phyloP scores from a whole-genome alignment of 2,329 filamentous ascomycete species.

The Huntiella savannae region DNA sequence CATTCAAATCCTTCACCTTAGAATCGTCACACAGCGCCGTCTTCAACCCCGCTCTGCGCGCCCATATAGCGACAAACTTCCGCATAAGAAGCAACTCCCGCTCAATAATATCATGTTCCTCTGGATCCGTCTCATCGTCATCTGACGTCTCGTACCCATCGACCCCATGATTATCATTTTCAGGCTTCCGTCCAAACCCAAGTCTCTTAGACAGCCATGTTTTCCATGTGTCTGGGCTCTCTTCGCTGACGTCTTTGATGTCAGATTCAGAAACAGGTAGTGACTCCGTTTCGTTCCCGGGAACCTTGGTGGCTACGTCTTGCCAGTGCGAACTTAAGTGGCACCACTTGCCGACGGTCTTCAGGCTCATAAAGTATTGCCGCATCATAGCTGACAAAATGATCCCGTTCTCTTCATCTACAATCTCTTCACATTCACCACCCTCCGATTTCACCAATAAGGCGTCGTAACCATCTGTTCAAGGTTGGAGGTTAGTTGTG shows the following conservation, averaged over 20 bases:
- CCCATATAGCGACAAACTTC: constrained; percentile 56
- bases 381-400: constrained; percentile 71
- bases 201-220: constrained; percentile 9
- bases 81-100: constrained; percentile 44
- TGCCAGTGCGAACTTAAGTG: constrained; percentile 53
- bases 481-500: not conserved
- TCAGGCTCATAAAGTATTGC: constrained; percentile 79
- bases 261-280: constrained; percentile 10
- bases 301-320: constrained; percentile 28
- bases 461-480: constrained; percentile 52
- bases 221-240: constrained; percentile 18
- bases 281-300: constrained; percentile 17
- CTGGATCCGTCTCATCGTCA: constrained; percentile 13
- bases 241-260: constrained; percentile 16
- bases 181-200: constrained; percentile 6
- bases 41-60: constrained; percentile 43
- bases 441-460: constrained; percentile 61
- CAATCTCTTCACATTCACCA: constrained; percentile 55
- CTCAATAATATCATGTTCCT: constrained; percentile 26
- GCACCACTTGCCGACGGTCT: constrained; percentile 63
- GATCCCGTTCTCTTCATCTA: constrained; percentile 73
- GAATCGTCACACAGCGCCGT: constrained; percentile 33
- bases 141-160: constrained; percentile 8
- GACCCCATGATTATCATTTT: constrained; percentile 10
- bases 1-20: constrained; percentile 37